Conservation (phyloP, 805 yeast genomes). For the Vanderwaltozyma tropicalis region DNA sequence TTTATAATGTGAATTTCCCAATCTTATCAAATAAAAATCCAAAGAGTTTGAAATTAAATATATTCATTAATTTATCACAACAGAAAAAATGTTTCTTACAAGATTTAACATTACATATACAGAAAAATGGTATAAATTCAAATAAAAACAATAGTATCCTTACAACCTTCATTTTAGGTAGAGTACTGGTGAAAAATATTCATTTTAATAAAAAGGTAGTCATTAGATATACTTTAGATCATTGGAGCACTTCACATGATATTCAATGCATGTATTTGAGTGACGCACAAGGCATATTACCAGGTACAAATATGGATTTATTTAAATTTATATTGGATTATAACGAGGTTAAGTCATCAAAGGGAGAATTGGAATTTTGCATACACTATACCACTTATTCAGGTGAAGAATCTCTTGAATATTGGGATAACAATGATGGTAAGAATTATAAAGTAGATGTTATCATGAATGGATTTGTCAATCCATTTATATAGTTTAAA, state of each 20-base stretch:
- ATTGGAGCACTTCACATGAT: constrained; percentile 55
- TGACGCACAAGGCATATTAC: constrained; percentile 14
- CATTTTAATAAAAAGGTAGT: constrained; percentile 58
- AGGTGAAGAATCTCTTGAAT: constrained; percentile 10
- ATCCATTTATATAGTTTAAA: background rate
- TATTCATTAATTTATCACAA: constrained; percentile 15
- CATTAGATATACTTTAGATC: constrained; percentile 64
- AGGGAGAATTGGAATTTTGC: constrained; percentile 19
- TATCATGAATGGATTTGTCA: constrained; percentile 2
- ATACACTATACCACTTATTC: constrained; percentile 19
- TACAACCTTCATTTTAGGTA: constrained; percentile 43
- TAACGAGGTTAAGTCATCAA: constrained; percentile 4
- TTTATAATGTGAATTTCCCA: constrained; percentile 22
- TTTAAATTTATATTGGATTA: constrained; percentile 22
- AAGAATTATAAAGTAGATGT: constrained; percentile 19
- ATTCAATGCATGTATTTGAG: constrained; percentile 19
- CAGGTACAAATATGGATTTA: constrained; percentile 19
- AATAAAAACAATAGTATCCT: constrained; percentile 1
- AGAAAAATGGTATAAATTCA: background rate
- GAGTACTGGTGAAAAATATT: constrained; percentile 67
- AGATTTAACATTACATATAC: constrained; percentile 11
- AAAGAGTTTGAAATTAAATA: constrained; percentile 18
- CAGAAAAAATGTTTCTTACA: constrained; percentile 13
- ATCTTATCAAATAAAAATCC: constrained; percentile 17
- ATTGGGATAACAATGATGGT: constrained; percentile 25